These are phyloP conservation scores for Trypanosoma mega DNA, from an alignment of 208 protist species.

Conservation along the genomic window DNA sequence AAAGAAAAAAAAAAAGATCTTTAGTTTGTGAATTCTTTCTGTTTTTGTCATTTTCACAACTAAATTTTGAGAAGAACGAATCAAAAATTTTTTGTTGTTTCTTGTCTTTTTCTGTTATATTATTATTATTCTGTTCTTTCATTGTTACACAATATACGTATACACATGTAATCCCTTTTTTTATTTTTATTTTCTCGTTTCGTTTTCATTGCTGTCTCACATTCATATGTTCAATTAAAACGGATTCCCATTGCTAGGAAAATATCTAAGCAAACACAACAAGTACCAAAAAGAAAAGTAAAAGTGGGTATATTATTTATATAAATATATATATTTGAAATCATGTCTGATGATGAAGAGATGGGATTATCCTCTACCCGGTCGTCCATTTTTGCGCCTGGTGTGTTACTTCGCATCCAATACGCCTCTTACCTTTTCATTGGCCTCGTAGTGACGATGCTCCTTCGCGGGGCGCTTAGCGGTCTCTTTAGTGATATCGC, in stretches of 20 bases:
- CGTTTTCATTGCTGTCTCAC: constrained; percentile 1
- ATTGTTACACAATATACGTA: too few relatives aligned
- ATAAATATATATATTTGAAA: neutral
- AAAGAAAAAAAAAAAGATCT: too few relatives aligned
- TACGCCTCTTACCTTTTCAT: constrained; percentile 85
- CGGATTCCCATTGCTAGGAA: neutral
- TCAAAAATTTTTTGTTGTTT: too few relatives aligned
- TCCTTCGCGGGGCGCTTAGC: constrained; percentile 49
- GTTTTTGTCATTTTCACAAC: neutral
- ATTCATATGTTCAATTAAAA: too few relatives aligned
- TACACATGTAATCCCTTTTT: too few relatives aligned
- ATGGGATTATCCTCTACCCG: neutral
- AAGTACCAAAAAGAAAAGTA: constrained; percentile 16
- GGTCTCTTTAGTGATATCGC: constrained; percentile 48
- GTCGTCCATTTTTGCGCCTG: constrained; percentile 39
- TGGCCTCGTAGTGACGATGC: constrained; percentile 63
- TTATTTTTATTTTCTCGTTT: too few relatives aligned
- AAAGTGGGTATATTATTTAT: neutral
- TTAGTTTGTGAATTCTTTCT: neutral
- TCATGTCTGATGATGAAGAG: constrained; percentile 8
- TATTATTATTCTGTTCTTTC: too few relatives aligned
- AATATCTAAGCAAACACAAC: constrained; percentile 1
- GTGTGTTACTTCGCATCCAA: constrained; percentile 65
- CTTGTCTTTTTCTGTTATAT: too few relatives aligned
- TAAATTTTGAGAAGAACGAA: too few relatives aligned